A percentile compares a stretch with the other conserved stretches of the same genome.
Conservation (phyloP, 2,329 filamentous ascomycete genomes). For the Aureobasidium uvarum region DNA sequence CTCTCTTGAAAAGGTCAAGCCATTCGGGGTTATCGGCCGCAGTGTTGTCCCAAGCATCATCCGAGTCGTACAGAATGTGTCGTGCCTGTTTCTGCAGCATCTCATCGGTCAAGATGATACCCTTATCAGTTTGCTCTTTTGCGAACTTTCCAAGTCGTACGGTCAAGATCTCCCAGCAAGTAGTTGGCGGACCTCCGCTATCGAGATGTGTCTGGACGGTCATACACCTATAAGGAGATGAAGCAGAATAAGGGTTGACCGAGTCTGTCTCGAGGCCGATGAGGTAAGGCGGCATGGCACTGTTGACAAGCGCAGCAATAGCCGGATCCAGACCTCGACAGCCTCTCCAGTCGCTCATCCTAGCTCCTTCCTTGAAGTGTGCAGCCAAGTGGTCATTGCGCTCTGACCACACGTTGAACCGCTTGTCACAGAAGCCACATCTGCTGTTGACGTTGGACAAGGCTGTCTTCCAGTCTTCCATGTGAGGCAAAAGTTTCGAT, state of each 20-base stretch:
- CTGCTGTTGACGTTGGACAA: slow-evolving; percentile 54
- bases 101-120: slow-evolving; percentile 48
- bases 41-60: slow-evolving; percentile 51
- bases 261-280: slow-evolving; percentile 50
- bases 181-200: background rate
- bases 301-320: slow-evolving; percentile 50
- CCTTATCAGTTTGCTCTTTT: slow-evolving; percentile 41
- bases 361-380: slow-evolving; percentile 54
- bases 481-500: slow-evolving; percentile 59
- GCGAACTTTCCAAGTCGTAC: slow-evolving; percentile 48
- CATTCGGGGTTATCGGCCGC: slow-evolving; percentile 46
- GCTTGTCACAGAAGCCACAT: slow-evolving; percentile 54
- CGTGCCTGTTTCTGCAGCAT: slow-evolving; percentile 51
- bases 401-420: slow-evolving; percentile 52
- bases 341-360: slow-evolving; percentile 57
- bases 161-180: slow-evolving; percentile 52
- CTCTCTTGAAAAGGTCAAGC: slow-evolving; percentile 51
- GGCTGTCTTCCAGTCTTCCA: slow-evolving; percentile 64
- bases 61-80: slow-evolving; percentile 49
- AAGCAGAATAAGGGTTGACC: slow-evolving; percentile 50
- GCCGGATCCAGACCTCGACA: slow-evolving; percentile 53
- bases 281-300: slow-evolving; percentile 54
- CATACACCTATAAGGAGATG: slow-evolving; percentile 31
- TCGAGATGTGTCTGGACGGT: slow-evolving; percentile 7
- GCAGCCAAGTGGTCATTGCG: slow-evolving; percentile 54